A percentile compares a stretch with the other conserved stretches of the same genome.
These are phyloP conservation scores for Tetrahymena thermophila DNA, from an alignment of 73 alveolate species.

Conservation along the genomic window DNA sequence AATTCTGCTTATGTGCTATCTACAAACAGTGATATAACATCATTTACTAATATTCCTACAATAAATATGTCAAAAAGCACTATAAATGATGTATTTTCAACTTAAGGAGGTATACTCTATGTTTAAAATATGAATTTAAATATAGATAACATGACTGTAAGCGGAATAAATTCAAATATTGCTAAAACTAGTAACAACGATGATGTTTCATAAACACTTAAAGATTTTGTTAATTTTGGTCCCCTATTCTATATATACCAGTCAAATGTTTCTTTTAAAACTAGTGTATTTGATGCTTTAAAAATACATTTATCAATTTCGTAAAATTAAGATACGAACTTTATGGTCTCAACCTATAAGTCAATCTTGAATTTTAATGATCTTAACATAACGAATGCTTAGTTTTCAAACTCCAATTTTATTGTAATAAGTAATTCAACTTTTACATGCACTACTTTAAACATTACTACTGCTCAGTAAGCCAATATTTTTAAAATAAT, in stretches of 20 bases:
- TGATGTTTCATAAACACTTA: not conserved
- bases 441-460: not conserved
- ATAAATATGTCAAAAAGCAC: not conserved
- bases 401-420: not conserved
- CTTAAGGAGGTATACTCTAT: not conserved
- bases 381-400: not conserved
- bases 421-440: not conserved
- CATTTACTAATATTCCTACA: not conserved
- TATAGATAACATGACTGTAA: not conserved
- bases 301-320: not conserved
- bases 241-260: not conserved
- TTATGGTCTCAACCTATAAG: not conserved
- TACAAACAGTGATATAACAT: not conserved
- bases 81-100: not conserved
- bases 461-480: not conserved
- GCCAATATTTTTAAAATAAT: not conserved
- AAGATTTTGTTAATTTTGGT: not conserved
- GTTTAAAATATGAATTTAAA: not conserved
- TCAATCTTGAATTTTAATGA: not conserved
- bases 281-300: not conserved
- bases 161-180: not conserved
- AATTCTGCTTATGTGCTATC: not conserved
- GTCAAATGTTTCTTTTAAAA: not conserved
- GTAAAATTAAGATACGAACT: not conserved
- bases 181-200: not conserved